phyloP scores from a whole-genome alignment of 2,329 filamentous ascomycete genomes.

The Pseudocercospora eumusae region DNA sequence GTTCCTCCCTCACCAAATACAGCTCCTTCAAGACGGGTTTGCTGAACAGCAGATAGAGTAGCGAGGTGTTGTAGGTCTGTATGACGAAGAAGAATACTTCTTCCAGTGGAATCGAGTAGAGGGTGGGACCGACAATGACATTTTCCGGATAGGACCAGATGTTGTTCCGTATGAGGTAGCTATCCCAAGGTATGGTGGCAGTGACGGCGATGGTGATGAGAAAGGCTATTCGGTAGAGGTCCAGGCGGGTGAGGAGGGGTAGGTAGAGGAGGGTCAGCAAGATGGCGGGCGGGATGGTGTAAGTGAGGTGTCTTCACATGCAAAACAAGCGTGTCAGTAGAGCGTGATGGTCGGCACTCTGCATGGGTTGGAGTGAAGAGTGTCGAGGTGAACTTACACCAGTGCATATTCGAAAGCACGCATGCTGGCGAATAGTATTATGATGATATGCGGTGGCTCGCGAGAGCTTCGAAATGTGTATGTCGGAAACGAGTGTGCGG shows the following conservation, averaged over 20 bases:
- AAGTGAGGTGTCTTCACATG: conserved; percentile 60
- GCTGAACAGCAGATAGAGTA: conserved; percentile 67
- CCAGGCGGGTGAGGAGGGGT: conserved; percentile 63
- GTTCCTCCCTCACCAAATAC: conserved; percentile 51
- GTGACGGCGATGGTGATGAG: conserved; percentile 64
- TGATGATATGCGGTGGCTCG: background rate
- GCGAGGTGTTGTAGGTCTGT: conserved; percentile 71
- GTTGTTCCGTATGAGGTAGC: conserved; percentile 66
- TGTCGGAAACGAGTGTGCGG: conserved; percentile 7
- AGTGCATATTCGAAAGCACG: conserved; percentile 63
- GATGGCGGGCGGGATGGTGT: conserved; percentile 65
- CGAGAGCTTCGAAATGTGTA: conserved; percentile 1
- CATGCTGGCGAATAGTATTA: conserved; percentile 43
- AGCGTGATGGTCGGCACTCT: conserved; percentile 10
- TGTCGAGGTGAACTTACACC: conserved; percentile 53
- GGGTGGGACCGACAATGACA: conserved; percentile 63
- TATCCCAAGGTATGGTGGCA: conserved; percentile 75
- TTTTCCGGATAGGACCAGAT: conserved; percentile 72
- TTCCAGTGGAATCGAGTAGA: conserved; percentile 68
- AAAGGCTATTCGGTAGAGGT: conserved; percentile 63
- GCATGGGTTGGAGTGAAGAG: conserved; percentile 3
- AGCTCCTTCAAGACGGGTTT: conserved; percentile 61
- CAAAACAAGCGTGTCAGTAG: conserved; percentile 6
- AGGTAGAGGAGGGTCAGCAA: conserved; percentile 60
- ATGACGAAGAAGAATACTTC: conserved; percentile 78